Evolutionary conservation across 2,329 filamentous ascomycete species (phyloP).

Genomic region (Cladosporium colombiae): DNA sequence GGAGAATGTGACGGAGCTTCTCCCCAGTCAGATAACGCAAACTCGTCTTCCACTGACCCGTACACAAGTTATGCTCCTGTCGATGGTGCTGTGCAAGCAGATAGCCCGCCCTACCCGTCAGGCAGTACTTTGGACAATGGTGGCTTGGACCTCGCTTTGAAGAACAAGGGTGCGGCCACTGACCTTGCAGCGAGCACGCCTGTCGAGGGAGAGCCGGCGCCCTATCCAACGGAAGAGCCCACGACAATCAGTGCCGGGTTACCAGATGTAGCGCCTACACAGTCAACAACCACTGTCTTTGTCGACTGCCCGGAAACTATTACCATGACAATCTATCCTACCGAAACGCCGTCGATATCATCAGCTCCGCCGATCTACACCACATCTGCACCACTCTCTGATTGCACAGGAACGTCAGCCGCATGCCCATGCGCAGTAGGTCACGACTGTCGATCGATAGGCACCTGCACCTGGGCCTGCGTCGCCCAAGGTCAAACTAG

Average conservation of each 20-base stretch:
- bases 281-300: slow-evolving; percentile 25
- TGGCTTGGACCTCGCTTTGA: neutral
- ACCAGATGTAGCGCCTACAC: neutral
- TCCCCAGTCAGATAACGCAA: neutral
- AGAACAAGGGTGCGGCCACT: neutral
- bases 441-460: slow-evolving; percentile 26
- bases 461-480: slow-evolving; percentile 27
- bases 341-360: slow-evolving; percentile 6
- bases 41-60: slow-evolving; percentile 12
- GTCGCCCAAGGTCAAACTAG: slow-evolving; percentile 21
- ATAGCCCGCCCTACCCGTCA: neutral
- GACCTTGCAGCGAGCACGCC: neutral
- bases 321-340: slow-evolving; percentile 26
- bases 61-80: slow-evolving; percentile 12
- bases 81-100: neutral
- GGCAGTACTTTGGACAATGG: neutral
- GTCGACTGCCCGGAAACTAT: slow-evolving; percentile 29
- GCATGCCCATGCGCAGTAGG: slow-evolving; percentile 26
- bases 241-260: neutral
- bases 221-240: neutral
- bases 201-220: neutral
- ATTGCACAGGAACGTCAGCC: slow-evolving; percentile 27
- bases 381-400: slow-evolving; percentile 20
- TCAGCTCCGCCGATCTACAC: slow-evolving; percentile 21
- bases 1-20: slow-evolving; percentile 36